These are phyloP conservation scores for Saccharum spontaneum DNA, from an alignment of 176 grass and related monocot genomes.

Conservation along the genomic window DNA sequence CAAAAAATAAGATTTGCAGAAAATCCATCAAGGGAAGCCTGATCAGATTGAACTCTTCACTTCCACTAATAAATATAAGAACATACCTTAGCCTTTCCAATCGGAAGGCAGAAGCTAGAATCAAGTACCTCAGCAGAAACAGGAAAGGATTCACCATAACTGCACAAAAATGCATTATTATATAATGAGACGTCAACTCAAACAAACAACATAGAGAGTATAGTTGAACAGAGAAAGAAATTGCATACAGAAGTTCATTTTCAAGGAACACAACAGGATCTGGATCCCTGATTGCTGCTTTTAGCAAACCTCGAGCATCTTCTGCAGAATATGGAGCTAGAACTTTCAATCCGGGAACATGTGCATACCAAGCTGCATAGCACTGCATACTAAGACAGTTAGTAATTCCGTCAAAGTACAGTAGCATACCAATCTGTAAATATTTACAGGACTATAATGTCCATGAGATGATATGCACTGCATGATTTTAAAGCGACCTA, in stretches of 20 bases:
- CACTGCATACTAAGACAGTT: constrained; percentile 67
- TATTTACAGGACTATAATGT: neutral
- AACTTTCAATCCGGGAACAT: constrained; percentile 96
- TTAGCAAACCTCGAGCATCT: constrained; percentile 91
- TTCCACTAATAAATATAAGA: neutral
- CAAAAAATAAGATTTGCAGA: neutral
- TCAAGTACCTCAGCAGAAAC: constrained; percentile 87
- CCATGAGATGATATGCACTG: neutral
- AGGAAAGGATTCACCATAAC: constrained; percentile 94
- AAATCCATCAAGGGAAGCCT: neutral
- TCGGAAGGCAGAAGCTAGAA: constrained; percentile 95
- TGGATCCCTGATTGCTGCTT: constrained; percentile 97
- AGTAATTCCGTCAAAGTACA: constrained; percentile 1
- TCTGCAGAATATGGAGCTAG: constrained; percentile 84
- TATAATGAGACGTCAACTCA: constrained; percentile 5
- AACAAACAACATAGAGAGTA: neutral
- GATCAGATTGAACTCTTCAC: neutral
- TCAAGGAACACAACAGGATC: constrained; percentile 98
- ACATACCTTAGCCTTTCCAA: constrained; percentile 94
- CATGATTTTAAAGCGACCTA: neutral
- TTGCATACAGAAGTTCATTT: constrained; percentile 93
- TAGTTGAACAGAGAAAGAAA: neutral
- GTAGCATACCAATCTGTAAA: neutral
- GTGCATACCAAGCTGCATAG: constrained; percentile 96
- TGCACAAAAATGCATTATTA: constrained; percentile 38